Evolutionary conservation across 805 yeast genomes (phyloP).

Genomic region (Candida yuanshanica): DNA sequence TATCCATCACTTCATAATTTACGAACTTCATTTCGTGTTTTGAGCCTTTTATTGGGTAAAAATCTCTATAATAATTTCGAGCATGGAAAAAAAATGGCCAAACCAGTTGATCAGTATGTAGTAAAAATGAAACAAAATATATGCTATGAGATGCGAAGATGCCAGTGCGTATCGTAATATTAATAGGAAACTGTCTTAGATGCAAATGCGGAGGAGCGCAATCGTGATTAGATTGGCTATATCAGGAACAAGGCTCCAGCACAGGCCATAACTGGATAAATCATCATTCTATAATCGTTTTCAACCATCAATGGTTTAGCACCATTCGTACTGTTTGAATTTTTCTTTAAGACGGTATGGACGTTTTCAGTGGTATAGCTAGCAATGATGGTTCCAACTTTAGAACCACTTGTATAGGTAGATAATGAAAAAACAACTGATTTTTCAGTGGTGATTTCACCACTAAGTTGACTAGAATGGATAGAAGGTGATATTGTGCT

Average conservation of each 20-base stretch:
- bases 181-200: too few species aligned
- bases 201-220: too few species aligned
- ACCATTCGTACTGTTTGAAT: not conserved
- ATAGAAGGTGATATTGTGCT: not conserved
- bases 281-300: not conserved
- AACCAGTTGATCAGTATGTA: too few species aligned
- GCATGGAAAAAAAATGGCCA: too few species aligned
- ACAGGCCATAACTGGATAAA: not conserved
- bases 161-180: too few species aligned
- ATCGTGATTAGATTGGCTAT: too few species aligned
- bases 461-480: too few species aligned
- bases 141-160: too few species aligned
- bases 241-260: slow-evolving; percentile 1
- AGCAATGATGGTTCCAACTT: not conserved
- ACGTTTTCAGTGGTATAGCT: slow-evolving; percentile 1
- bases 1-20: not conserved
- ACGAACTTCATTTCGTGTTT: too few species aligned
- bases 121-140: too few species aligned
- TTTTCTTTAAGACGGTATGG: not conserved
- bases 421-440: not conserved
- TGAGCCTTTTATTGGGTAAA: too few species aligned
- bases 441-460: not conserved
- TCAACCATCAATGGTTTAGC: not conserved
- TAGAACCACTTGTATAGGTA: slow-evolving; percentile 1
- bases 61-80: too few species aligned